Conservation (phyloP, 2,329 filamentous ascomycete species). For the Lachnellula arida region DNA sequence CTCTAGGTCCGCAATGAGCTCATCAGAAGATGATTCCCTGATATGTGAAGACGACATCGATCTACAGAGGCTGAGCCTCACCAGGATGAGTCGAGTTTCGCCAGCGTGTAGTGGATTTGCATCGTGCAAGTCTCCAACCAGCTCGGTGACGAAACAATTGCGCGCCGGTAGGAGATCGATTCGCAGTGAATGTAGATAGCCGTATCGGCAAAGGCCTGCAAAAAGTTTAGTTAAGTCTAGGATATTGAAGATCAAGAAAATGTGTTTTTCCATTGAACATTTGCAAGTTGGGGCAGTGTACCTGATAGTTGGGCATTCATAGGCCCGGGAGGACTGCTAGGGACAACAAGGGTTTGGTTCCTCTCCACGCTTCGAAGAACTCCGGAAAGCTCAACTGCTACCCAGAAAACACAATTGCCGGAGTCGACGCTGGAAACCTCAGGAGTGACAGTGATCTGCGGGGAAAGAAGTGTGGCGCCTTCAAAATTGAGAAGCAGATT, state of each 20-base stretch:
- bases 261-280: neutral
- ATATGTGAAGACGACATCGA: conserved; percentile 22
- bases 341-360: neutral
- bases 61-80: conserved; percentile 24
- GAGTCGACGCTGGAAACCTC: conserved; percentile 29
- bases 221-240: neutral
- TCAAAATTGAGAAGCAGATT: conserved; percentile 1
- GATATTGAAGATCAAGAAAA: neutral
- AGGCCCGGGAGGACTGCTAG: neutral
- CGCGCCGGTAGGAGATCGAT: conserved; percentile 25
- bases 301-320: conserved; percentile 1
- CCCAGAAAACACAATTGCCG: conserved; percentile 30
- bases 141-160: conserved; percentile 24
- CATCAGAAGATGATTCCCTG: conserved; percentile 43
- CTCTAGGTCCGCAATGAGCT: conserved; percentile 56
- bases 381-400: conserved; percentile 34
- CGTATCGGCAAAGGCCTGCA: conserved; percentile 19
- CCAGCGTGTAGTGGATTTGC: conserved; percentile 19
- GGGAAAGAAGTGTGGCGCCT: conserved; percentile 22
- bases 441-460: conserved; percentile 30
- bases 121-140: conserved; percentile 27
- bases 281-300: neutral
- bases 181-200: conserved; percentile 27
- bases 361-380: conserved; percentile 19
- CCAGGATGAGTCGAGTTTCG: conserved; percentile 29